Percentiles rank a stretch among this genome's conserved stretches.
Evolutionary conservation across 306 rosid genomes (phyloP).

Genomic region (Cucumis hystrix): DNA sequence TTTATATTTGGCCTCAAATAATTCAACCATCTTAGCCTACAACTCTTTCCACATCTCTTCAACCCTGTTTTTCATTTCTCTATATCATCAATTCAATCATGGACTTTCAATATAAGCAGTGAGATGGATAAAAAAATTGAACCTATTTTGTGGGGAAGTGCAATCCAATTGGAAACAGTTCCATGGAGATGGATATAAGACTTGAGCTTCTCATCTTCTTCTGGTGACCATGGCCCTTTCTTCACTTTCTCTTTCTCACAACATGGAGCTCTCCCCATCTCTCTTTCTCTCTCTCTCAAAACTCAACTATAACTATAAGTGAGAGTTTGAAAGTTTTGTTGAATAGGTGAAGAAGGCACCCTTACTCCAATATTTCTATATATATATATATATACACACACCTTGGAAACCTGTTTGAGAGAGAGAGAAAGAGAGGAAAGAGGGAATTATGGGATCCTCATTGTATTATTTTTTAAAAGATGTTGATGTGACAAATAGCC

Average conservation of each 20-base stretch:
- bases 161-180: conserved; percentile 91
- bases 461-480: no score
- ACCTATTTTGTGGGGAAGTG: conserved; percentile 92
- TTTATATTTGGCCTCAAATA: conserved; percentile 87
- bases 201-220: conserved; percentile 74
- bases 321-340: not conserved
- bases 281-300: conserved; percentile 3
- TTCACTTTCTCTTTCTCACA: conserved; percentile 87
- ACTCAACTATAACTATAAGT: not conserved
- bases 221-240: conserved; percentile 96
- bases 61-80: conserved; percentile 29
- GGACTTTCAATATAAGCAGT: no score
- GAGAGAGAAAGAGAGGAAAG: no score
- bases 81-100: no score
- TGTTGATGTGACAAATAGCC: no score
- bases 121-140: no score
- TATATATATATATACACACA: no score
- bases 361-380: no score
- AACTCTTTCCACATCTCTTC: conserved; percentile 94
- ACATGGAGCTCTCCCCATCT: conserved; percentile 93
- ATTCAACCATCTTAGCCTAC: conserved; percentile 83
- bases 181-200: conserved; percentile 63
- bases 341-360: no score
- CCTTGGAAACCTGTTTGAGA: no score
- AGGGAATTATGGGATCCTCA: no score